These are phyloP conservation scores for Moringa oleifera DNA, from an alignment of 345 rosid genomes.

Conservation along the genomic window DNA sequence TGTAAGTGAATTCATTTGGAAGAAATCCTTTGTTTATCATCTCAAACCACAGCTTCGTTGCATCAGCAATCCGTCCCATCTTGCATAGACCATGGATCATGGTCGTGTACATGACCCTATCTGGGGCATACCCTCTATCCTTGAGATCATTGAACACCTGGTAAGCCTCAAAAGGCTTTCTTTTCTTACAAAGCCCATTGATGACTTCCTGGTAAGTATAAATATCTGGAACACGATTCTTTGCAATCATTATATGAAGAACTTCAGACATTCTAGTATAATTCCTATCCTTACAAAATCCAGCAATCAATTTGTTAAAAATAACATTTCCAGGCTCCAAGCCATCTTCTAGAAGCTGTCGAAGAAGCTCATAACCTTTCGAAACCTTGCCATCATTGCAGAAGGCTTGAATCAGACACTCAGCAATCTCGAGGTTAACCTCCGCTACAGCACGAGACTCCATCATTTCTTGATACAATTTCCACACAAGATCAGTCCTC, in stretches of 20 bases:
- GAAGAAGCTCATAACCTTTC: constrained; percentile 45
- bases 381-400: constrained; percentile 28
- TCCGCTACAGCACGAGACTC: constrained; percentile 27
- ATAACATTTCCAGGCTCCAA: constrained; percentile 24
- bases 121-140: constrained; percentile 44
- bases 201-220: constrained; percentile 43
- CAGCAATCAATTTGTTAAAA: constrained; percentile 35
- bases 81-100: constrained; percentile 40
- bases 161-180: constrained; percentile 29
- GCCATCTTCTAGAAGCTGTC: constrained; percentile 38
- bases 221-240: constrained; percentile 29
- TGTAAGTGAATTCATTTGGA: constrained; percentile 37
- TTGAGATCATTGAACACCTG: constrained; percentile 42
- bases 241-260: constrained; percentile 44
- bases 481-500: constrained; percentile 45
- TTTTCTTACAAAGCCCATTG: constrained; percentile 40
- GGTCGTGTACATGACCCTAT: constrained; percentile 38
- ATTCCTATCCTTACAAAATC: constrained; percentile 24
- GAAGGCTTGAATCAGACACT: constrained; percentile 40
- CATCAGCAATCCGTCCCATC: constrained; percentile 26
- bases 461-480: constrained; percentile 39
- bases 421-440: constrained; percentile 30
- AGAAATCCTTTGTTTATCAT: constrained; percentile 38
- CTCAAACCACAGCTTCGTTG: constrained; percentile 46
- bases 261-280: constrained; percentile 38